These are phyloP conservation scores for Venturia aucupariae DNA, from an alignment of 2,329 filamentous ascomycete genomes.

Conservation along the genomic window DNA sequence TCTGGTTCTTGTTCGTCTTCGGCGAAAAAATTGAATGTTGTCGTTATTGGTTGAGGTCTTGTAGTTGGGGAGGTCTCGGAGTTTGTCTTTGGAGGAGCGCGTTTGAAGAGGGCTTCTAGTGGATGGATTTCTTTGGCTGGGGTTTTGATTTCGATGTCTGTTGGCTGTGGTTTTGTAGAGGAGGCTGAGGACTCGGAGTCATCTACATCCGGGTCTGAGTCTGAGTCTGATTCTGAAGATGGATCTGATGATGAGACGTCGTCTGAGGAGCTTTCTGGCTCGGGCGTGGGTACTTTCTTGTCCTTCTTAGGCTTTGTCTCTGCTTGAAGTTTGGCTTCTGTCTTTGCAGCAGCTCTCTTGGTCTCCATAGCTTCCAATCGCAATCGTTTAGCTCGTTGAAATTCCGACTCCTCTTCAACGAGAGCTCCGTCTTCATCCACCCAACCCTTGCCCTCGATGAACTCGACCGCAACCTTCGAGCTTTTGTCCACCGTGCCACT, in stretches of 20 bases:
- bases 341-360: background rate
- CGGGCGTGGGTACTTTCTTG: background rate
- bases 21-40: conserved; percentile 71
- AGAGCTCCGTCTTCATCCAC: conserved; percentile 69
- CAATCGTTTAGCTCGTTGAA: conserved; percentile 5
- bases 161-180: conserved; percentile 8
- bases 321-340: conserved; percentile 12
- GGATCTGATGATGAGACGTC: conserved; percentile 13
- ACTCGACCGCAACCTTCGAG: conserved; percentile 49
- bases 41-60: conserved; percentile 37
- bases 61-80: conserved; percentile 24
- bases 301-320: background rate
- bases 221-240: conserved; percentile 18
- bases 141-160: conserved; percentile 8
- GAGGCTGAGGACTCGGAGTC: background rate
- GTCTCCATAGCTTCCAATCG: background rate
- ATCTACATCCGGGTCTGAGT: background rate
- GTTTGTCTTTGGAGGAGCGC: conserved; percentile 38
- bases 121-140: conserved; percentile 56
- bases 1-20: conserved; percentile 24
- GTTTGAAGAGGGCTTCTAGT: conserved; percentile 87
- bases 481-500: conserved; percentile 36
- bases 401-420: conserved; percentile 47
- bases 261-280: background rate
- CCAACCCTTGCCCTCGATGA: conserved; percentile 82